Conservation (phyloP, 768 basidiomycete species). For the Tulasnella sp. region DNA sequence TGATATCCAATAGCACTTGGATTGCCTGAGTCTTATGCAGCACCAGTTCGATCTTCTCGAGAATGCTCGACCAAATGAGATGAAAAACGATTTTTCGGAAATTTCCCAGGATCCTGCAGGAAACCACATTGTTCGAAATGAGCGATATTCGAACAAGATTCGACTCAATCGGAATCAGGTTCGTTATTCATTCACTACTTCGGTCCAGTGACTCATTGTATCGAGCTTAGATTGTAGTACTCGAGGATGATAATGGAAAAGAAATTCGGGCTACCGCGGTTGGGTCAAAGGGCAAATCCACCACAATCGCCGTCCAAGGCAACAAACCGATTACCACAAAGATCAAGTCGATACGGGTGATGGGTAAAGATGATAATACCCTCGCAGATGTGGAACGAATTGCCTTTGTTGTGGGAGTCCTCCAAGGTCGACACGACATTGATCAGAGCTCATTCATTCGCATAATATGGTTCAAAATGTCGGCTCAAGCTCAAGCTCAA, state of each 20-base stretch:
- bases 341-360: conserved; percentile 25
- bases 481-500: background rate
- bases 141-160: conserved; percentile 3
- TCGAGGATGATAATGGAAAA: too few relatives aligned
- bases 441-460: conserved; percentile 27
- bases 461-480: conserved; percentile 30
- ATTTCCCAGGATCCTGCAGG: background rate
- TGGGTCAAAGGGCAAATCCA: too few relatives aligned
- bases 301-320: conserved; percentile 13
- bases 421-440: conserved; percentile 29
- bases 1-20: too few relatives aligned
- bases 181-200: too few relatives aligned
- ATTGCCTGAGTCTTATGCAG: too few relatives aligned
- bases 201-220: too few relatives aligned
- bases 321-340: conserved; percentile 1
- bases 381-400: conserved; percentile 31
- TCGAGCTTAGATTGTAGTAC: too few relatives aligned
- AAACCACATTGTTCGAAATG: background rate
- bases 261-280: too few relatives aligned
- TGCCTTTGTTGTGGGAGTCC: conserved; percentile 28
- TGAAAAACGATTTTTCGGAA: background rate
- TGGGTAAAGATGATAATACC: conserved; percentile 32
- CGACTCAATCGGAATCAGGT: conserved; percentile 1
- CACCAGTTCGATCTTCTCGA: conserved; percentile 8
- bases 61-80: background rate